A percentile compares a stretch with the other conserved stretches of the same genome.
Conservation (phyloP, 2,329 filamentous ascomycete species). For the Penicillium sp. region DNA sequence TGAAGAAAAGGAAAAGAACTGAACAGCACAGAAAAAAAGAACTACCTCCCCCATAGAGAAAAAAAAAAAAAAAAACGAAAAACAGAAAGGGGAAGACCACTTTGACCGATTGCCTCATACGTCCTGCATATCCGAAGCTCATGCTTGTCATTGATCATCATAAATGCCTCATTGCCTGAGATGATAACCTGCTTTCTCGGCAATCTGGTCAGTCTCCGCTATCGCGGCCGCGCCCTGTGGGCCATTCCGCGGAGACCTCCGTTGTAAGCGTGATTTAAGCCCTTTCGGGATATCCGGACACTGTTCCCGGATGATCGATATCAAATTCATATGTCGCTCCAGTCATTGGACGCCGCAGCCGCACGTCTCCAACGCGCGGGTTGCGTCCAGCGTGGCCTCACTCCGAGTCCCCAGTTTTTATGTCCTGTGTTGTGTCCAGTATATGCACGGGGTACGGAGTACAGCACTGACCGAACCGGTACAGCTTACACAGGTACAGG, state of each 20-base stretch:
- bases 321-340: slow-evolving; percentile 23
- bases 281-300: slow-evolving; percentile 23
- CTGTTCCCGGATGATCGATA: slow-evolving; percentile 25
- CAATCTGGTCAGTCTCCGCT: slow-evolving; percentile 11
- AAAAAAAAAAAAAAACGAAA: background rate
- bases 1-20: slow-evolving; percentile 22
- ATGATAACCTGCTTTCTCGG: slow-evolving; percentile 2
- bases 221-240: slow-evolving; percentile 11
- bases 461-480: background rate
- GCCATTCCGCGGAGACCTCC: slow-evolving; percentile 17
- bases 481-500: too few species aligned
- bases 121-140: background rate
- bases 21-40: background rate
- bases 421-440: slow-evolving; percentile 5
- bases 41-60: background rate
- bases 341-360: slow-evolving; percentile 31
- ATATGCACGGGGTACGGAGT: background rate
- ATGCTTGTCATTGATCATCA: background rate
- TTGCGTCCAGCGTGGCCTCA: slow-evolving; percentile 12
- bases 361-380: slow-evolving; percentile 21
- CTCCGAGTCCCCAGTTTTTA: slow-evolving; percentile 26
- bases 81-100: background rate
- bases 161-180: background rate
- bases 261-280: slow-evolving; percentile 2
- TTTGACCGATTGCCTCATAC: background rate